phyloP scores from a whole-genome alignment of 768 basidiomycete species.

The Phylloporus sp. region DNA sequence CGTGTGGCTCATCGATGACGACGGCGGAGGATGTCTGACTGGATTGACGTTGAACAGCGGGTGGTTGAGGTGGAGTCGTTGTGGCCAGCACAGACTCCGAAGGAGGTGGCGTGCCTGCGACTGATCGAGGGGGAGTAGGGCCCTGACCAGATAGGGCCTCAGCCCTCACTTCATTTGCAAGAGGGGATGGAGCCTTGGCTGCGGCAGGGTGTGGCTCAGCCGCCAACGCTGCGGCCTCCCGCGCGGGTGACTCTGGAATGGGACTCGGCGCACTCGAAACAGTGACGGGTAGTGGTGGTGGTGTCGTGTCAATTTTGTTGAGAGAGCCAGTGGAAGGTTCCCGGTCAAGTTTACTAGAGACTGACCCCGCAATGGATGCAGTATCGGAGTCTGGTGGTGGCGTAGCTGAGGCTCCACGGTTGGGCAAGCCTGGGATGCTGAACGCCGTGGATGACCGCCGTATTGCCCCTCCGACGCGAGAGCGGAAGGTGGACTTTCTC shows the following conservation, averaged over 20 bases:
- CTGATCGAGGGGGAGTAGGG: slow-evolving; percentile 17
- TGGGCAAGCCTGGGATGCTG: slow-evolving; percentile 35
- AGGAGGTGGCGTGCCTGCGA: slow-evolving; percentile 18
- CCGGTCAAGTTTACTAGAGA: slow-evolving; percentile 28
- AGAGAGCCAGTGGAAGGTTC: slow-evolving; percentile 29
- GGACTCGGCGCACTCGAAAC: slow-evolving; percentile 48
- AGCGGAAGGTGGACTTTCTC: slow-evolving; percentile 46
- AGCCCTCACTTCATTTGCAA: slow-evolving; percentile 30
- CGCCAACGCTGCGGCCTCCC: slow-evolving; percentile 46
- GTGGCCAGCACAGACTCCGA: slow-evolving; percentile 15
- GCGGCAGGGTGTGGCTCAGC: slow-evolving; percentile 24
- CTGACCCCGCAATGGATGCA: slow-evolving; percentile 22
- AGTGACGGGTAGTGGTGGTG: slow-evolving; percentile 22
- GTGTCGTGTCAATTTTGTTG: slow-evolving; percentile 32
- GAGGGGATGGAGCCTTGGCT: slow-evolving; percentile 41
- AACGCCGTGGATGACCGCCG: slow-evolving; percentile 60
- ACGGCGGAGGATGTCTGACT: slow-evolving; percentile 3
- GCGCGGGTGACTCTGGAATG: slow-evolving; percentile 65
- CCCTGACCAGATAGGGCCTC: slow-evolving; percentile 14
- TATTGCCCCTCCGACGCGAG: slow-evolving; percentile 57
- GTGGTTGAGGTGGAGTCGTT: slow-evolving; percentile 6
- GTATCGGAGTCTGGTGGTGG: slow-evolving; percentile 28
- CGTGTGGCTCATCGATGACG: slow-evolving; percentile 11
- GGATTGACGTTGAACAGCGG: background rate
- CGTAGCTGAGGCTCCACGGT: slow-evolving; percentile 24